phyloP scores from a whole-genome alignment of 345 rosid genomes.

The Aethionema arabicum region DNA sequence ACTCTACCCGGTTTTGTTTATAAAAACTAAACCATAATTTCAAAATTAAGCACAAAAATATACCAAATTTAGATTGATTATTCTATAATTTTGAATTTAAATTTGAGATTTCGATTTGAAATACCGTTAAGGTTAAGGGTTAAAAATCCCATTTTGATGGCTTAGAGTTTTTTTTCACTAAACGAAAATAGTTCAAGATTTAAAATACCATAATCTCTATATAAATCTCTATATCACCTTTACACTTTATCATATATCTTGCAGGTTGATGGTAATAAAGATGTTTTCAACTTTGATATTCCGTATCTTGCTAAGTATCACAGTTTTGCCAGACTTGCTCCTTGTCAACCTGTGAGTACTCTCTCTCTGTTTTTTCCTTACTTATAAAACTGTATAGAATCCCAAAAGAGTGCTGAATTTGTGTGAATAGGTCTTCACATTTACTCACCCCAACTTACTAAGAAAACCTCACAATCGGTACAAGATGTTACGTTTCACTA shows the following conservation, averaged over 20 bases:
- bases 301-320: constrained; percentile 77
- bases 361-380: constrained; percentile 7
- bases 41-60: too few species aligned
- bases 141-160: too few species aligned
- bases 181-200: too few species aligned
- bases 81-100: too few species aligned
- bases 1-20: too few species aligned
- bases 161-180: too few species aligned
- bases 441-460: constrained; percentile 64
- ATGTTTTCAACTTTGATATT: constrained; percentile 66
- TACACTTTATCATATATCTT: constrained; percentile 17
- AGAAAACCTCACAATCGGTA: constrained; percentile 51
- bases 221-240: constrained; percentile 7
- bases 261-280: constrained; percentile 66
- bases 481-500: constrained; percentile 58
- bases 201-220: too few species aligned
- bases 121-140: too few species aligned
- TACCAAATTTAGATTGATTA: too few species aligned
- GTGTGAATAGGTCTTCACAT: constrained; percentile 61
- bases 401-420: constrained; percentile 3
- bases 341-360: constrained; percentile 75
- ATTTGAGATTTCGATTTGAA: too few species aligned
- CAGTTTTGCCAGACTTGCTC: constrained; percentile 69
- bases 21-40: too few species aligned
- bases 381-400: constrained; percentile 3